These are phyloP conservation scores for Mycena haematopus DNA, from an alignment of 768 basidiomycete species.

Conservation along the genomic window DNA sequence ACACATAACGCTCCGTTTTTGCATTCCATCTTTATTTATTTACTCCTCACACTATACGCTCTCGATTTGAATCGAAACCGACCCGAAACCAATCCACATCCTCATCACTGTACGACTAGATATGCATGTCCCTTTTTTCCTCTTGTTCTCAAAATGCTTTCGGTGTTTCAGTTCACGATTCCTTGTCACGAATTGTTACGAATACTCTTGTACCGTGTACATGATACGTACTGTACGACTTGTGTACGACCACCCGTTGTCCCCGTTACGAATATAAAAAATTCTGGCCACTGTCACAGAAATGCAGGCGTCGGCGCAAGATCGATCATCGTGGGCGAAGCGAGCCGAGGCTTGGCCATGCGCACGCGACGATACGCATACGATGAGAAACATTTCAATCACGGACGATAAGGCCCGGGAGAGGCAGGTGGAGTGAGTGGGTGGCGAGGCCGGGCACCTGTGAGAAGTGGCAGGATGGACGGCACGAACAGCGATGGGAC, in stretches of 20 bases:
- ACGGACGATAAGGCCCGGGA: slow-evolving; percentile 18
- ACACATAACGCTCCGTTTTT: slow-evolving; percentile 19
- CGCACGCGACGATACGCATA: neutral
- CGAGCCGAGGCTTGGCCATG: neutral
- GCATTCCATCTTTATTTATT: slow-evolving; percentile 34
- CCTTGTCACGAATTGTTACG: slow-evolving; percentile 38
- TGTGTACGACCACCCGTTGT: slow-evolving; percentile 29
- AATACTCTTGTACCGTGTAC: slow-evolving; percentile 30
- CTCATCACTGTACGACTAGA: slow-evolving; percentile 72
- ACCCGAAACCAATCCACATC: neutral
- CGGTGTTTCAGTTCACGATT: slow-evolving; percentile 38
- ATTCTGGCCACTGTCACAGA: slow-evolving; percentile 20
- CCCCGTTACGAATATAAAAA: slow-evolving; percentile 30
- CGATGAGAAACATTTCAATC: slow-evolving; percentile 20
- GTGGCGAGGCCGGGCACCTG: slow-evolving; percentile 9
- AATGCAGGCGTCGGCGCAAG: slow-evolving; percentile 1
- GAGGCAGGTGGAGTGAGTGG: slow-evolving; percentile 18
- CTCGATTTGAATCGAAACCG: slow-evolving; percentile 31
- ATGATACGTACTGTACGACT: slow-evolving; percentile 27
- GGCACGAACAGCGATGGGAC: neutral
- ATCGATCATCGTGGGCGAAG: slow-evolving; percentile 7
- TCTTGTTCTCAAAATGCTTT: slow-evolving; percentile 40
- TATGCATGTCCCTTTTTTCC: slow-evolving; percentile 54
- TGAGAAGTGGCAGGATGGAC: neutral
- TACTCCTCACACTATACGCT: slow-evolving; percentile 31